phyloP scores from a whole-genome alignment of 2,329 filamentous ascomycete genomes.

The Aspergillus neotritici region DNA sequence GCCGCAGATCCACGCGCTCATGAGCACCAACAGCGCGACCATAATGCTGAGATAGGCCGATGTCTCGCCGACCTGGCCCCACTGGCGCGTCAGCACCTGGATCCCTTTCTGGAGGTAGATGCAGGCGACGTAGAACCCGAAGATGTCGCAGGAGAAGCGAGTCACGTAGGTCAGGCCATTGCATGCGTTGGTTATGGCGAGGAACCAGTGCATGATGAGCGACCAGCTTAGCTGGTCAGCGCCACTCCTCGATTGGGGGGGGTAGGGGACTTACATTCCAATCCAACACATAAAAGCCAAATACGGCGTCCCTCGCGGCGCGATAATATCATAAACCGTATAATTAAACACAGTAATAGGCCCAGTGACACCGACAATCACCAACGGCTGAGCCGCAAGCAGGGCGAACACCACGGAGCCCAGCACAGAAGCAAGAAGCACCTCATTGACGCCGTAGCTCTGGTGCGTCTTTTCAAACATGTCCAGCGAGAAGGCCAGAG shows the following conservation, averaged over 20 bases:
- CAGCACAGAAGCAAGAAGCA: conserved; percentile 76
- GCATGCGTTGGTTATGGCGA: conserved; percentile 79
- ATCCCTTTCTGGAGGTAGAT: conserved; percentile 90
- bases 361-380: conserved; percentile 87
- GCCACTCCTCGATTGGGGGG: not conserved
- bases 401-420: conserved; percentile 75
- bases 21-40: conserved; percentile 70
- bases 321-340: conserved; percentile 85
- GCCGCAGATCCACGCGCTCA: conserved; percentile 67
- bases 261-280: conserved; percentile 54
- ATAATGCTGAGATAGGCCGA: conserved; percentile 72
- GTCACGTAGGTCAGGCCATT: conserved; percentile 87
- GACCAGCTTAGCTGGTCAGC: conserved; percentile 58
- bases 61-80: conserved; percentile 51
- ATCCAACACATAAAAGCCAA: conserved; percentile 91
- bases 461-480: conserved; percentile 86
- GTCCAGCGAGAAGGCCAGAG: conserved; percentile 81
- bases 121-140: conserved; percentile 87
- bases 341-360: conserved; percentile 94
- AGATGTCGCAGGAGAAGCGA: conserved; percentile 86
- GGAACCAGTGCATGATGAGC: conserved; percentile 74
- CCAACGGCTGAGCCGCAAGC: conserved; percentile 74
- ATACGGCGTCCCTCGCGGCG: conserved; percentile 70
- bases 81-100: conserved; percentile 74
- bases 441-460: conserved; percentile 86